phyloP scores from a whole-genome alignment of 2,329 filamentous ascomycete species.

The Penicillium sp. region DNA sequence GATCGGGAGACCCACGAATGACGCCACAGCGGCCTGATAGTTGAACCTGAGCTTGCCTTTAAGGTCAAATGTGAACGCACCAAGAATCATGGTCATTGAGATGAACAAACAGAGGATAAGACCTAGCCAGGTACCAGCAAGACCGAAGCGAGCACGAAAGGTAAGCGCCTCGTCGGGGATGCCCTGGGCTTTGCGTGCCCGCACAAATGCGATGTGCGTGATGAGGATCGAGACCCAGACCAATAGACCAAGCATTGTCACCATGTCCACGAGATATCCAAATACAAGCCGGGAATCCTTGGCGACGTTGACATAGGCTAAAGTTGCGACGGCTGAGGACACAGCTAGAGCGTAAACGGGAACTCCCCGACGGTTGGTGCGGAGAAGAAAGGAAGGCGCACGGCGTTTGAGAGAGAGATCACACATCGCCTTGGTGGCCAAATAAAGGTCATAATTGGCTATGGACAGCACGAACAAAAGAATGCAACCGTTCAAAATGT shows the following conservation, averaged over 20 bases:
- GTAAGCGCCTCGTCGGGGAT: conserved; percentile 57
- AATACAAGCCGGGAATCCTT: conserved; percentile 59
- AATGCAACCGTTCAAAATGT: conserved; percentile 71
- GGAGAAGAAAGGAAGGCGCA: conserved; percentile 68
- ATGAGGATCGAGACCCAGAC: conserved; percentile 68
- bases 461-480: conserved; percentile 73
- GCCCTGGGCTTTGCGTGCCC: conserved; percentile 60
- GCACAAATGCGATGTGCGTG: conserved; percentile 65
- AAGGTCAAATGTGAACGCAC: conserved; percentile 58
- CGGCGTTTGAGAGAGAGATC: conserved; percentile 70
- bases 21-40: conserved; percentile 72
- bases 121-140: conserved; percentile 65
- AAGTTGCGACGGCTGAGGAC: conserved; percentile 60
- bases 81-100: conserved; percentile 76
- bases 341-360: conserved; percentile 65
- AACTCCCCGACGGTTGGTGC: conserved; percentile 67
- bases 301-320: conserved; percentile 66
- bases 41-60: conserved; percentile 55
- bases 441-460: conserved; percentile 74
- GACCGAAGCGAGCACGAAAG: conserved; percentile 69
- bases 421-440: conserved; percentile 68
- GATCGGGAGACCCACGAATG: conserved; percentile 72
- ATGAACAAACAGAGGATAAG: conserved; percentile 70
- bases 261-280: conserved; percentile 64
- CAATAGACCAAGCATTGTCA: conserved; percentile 64